Conservation (phyloP, 768 basidiomycete genomes). For the Mycena epipterygia region DNA sequence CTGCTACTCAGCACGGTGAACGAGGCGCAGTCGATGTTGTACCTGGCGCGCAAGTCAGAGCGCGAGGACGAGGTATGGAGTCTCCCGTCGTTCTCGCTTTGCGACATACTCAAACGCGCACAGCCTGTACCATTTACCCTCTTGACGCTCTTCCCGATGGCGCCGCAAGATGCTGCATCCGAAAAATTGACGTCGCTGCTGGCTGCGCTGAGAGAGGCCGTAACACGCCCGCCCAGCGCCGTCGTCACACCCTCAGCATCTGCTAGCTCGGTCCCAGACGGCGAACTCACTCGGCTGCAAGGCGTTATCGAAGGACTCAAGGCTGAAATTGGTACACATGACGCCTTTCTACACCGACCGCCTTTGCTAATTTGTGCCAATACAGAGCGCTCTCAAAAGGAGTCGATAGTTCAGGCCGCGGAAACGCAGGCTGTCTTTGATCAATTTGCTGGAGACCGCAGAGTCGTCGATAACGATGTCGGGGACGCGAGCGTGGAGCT, state of each 20-base stretch:
- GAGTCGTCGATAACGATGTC: constrained; percentile 46
- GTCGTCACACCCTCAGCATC: constrained; percentile 37
- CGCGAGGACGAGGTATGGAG: constrained; percentile 62
- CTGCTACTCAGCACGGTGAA: constrained; percentile 75
- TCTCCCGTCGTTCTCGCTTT: constrained; percentile 12
- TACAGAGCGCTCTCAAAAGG: constrained; percentile 63
- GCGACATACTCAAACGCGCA: constrained; percentile 23
- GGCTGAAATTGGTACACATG: constrained; percentile 73
- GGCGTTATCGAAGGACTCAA: constrained; percentile 64
- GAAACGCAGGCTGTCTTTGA: constrained; percentile 70
- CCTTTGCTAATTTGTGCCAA: constrained; percentile 3
- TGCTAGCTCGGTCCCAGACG: constrained; percentile 44
- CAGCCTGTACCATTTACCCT: constrained; percentile 62
- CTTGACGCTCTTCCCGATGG: constrained; percentile 66
- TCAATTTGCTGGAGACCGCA: constrained; percentile 64
- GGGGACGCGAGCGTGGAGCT: constrained; percentile 66
- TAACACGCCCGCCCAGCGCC: constrained; percentile 44
- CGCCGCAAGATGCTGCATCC: constrained; percentile 62
- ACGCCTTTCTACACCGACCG: not conserved
- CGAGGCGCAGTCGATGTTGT: constrained; percentile 69
- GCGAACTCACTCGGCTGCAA: constrained; percentile 66
- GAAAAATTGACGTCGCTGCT: constrained; percentile 63
- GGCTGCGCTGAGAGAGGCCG: constrained; percentile 53
- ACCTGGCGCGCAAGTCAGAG: constrained; percentile 57
- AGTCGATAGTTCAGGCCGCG: constrained; percentile 54